Conservation (phyloP, 2,329 filamentous ascomycete species). For the Lachnellula hyalina region DNA sequence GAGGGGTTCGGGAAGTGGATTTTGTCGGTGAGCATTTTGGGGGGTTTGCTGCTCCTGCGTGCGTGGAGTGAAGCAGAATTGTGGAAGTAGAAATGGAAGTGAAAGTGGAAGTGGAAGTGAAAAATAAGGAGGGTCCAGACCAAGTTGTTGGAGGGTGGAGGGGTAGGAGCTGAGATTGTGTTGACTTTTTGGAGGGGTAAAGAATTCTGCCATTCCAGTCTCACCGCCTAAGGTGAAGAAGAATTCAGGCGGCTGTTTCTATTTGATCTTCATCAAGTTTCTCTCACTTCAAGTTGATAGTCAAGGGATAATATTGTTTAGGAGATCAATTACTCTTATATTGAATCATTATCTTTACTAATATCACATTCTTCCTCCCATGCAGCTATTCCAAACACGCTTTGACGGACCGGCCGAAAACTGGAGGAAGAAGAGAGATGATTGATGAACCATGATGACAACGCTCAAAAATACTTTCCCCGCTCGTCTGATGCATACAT, state of each 20-base stretch:
- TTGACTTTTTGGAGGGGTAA: neutral
- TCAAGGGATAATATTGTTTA: neutral
- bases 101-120: too few relatives aligned
- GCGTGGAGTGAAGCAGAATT: neutral
- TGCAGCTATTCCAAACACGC: slow-evolving; percentile 6
- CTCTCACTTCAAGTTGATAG: neutral
- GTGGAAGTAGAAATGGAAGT: too few relatives aligned
- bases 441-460: neutral
- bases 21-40: slow-evolving; percentile 43
- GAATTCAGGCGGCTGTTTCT: neutral
- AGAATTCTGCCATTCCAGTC: neutral
- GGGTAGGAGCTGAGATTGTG: neutral
- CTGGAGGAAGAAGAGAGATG: slow-evolving; percentile 1
- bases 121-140: too few relatives aligned
- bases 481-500: slow-evolving; percentile 12
- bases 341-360: slow-evolving; percentile 21
- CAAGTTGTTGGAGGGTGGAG: neutral
- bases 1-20: slow-evolving; percentile 37
- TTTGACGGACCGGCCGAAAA: slow-evolving; percentile 17
- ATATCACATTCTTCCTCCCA: slow-evolving; percentile 7
- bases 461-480: slow-evolving; percentile 6
- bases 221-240: neutral
- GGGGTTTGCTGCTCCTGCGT: neutral
- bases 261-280: neutral
- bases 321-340: neutral